These are phyloP conservation scores for Aureobasidium namibiae DNA, from an alignment of 2,329 filamentous ascomycete genomes.

Conservation along the genomic window DNA sequence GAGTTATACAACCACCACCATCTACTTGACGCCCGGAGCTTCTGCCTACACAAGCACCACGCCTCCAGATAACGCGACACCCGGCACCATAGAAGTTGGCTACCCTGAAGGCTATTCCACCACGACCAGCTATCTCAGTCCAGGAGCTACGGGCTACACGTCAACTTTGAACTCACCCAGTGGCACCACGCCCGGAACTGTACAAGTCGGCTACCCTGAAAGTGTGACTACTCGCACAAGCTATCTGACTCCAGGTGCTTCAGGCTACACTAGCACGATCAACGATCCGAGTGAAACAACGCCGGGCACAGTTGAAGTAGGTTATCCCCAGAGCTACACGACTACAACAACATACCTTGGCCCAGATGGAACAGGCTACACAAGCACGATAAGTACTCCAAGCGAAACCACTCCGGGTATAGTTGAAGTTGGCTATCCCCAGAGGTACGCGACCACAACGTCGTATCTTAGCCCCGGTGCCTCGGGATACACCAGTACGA, in stretches of 20 bases:
- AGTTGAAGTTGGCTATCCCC: not conserved
- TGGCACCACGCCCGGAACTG: not conserved
- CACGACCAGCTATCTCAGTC: not conserved
- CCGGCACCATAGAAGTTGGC: not conserved
- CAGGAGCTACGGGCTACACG: not conserved
- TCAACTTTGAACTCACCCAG: not conserved
- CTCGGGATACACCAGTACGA: not conserved
- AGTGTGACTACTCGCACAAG: not conserved
- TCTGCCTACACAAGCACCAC: not conserved
- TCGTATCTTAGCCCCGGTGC: not conserved
- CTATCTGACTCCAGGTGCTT: not conserved
- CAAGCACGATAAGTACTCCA: not conserved
- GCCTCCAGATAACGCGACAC: not conserved
- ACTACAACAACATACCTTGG: not conserved
- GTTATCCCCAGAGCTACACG: not conserved
- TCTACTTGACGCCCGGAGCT: not conserved
- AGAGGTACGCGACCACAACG: not conserved
- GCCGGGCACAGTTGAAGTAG: not conserved
- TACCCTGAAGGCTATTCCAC: not conserved
- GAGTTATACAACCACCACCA: not conserved
- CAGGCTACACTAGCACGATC: not conserved
- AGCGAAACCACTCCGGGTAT: not conserved
- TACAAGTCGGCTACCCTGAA: not conserved
- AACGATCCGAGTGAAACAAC: not conserved
- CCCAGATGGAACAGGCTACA: not conserved